A percentile compares a stretch with the other conserved stretches of the same genome.
These are phyloP conservation scores for Senecio squalidus DNA, from an alignment of 140 eudicot species.

Conservation along the genomic window DNA sequence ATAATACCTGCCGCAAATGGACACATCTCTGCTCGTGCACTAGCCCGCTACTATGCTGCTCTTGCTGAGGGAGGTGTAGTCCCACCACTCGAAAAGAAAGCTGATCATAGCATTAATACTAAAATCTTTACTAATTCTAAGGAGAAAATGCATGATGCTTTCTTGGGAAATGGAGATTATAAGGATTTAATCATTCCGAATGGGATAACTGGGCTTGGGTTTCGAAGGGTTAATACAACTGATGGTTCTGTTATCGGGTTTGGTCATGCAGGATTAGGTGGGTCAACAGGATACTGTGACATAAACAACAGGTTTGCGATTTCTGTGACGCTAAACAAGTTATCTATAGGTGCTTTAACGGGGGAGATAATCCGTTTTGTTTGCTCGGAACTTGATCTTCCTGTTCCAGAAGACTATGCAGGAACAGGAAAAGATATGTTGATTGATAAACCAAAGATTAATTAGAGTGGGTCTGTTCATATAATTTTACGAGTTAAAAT, in stretches of 20 bases:
- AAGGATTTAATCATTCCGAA: constrained; percentile 36
- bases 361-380: constrained; percentile 46
- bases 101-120: no score
- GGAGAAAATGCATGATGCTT: constrained; percentile 50
- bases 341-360: constrained; percentile 57
- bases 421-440: constrained; percentile 7
- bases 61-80: constrained; percentile 53
- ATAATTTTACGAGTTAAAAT: no score
- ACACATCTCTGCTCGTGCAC: constrained; percentile 80
- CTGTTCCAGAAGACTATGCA: constrained; percentile 43
- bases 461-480: constrained; percentile 23
- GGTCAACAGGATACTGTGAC: constrained; percentile 69
- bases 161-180: constrained; percentile 69
- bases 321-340: constrained; percentile 57
- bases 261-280: constrained; percentile 86
- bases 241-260: constrained; percentile 59
- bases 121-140: constrained; percentile 36
- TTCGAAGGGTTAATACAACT: constrained; percentile 36
- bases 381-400: constrained; percentile 61
- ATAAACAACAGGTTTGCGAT: constrained; percentile 58
- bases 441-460: constrained; percentile 35
- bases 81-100: no score
- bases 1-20: constrained; percentile 69
- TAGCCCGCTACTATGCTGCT: constrained; percentile 73
- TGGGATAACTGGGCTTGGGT: constrained; percentile 65